Conservation (phyloP, 148 eudicot genomes). For the Chenopodium berlandieri region DNA sequence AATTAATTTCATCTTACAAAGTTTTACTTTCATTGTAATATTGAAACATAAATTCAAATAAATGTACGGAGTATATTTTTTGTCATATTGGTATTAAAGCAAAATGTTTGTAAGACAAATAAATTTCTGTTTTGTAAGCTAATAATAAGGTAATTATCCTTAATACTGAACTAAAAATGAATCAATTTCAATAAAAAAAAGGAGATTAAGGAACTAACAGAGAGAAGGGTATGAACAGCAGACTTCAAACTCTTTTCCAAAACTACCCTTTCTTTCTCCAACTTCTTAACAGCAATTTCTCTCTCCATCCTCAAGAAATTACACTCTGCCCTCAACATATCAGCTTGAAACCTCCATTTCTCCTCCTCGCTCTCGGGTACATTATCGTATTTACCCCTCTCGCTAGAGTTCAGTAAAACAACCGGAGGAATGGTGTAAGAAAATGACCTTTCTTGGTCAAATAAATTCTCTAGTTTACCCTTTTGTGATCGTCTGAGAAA, state of each 20-base stretch:
- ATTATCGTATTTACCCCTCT: constrained; percentile 4
- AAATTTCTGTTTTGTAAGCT: neutral
- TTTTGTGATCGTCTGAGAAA: constrained; percentile 9
- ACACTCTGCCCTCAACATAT: constrained; percentile 84
- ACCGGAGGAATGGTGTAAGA: constrained; percentile 35
- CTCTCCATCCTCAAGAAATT: constrained; percentile 69
- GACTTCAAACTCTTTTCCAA: constrained; percentile 55
- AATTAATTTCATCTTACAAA: neutral
- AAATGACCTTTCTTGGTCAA: constrained; percentile 50
- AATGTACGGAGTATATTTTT: too few relatives aligned
- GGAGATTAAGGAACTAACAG: constrained; percentile 41
- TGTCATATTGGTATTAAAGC: too few relatives aligned
- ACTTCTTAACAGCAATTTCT: constrained; percentile 53
- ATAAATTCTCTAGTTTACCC: constrained; percentile 43
- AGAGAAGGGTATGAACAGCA: constrained; percentile 53
- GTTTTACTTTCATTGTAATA: neutral
- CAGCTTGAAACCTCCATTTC: constrained; percentile 76
- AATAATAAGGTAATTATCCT: too few relatives aligned
- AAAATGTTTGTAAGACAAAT: too few relatives aligned
- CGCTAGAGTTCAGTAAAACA: constrained; percentile 36
- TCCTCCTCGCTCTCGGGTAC: constrained; percentile 36
- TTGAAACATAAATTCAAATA: neutral
- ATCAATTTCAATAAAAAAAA: neutral
- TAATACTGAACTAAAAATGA: neutral
- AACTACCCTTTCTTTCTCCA: constrained; percentile 51